Percentiles rank a stretch among this genome's conserved stretches.
phyloP scores from a whole-genome alignment of 139 green algal genomes.

The Chlorella sp. region DNA sequence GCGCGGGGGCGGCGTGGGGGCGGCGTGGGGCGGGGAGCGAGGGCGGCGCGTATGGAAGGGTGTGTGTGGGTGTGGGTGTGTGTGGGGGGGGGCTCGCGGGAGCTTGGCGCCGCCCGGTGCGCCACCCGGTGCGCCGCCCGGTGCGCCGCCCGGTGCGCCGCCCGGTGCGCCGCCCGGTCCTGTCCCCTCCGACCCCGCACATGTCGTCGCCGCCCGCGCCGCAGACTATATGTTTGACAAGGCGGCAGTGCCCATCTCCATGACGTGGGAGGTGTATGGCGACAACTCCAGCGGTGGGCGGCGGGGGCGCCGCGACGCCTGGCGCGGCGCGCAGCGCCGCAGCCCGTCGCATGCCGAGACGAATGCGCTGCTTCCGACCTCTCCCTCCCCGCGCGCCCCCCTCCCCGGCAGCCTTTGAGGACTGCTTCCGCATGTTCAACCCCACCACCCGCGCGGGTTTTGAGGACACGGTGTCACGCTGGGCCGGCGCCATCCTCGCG shows the following conservation, averaged over 20 bases:
- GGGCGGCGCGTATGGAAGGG: too few relatives aligned
- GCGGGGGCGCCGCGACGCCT: neutral
- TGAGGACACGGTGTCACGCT: conserved; percentile 49
- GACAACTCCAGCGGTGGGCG: conserved; percentile 50
- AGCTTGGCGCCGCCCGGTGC: too few relatives aligned
- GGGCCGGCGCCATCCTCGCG: conserved; percentile 63
- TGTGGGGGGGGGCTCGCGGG: too few relatives aligned
- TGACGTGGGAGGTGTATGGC: conserved; percentile 98
- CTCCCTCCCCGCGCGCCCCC: neutral
- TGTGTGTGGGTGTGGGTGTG: too few relatives aligned
- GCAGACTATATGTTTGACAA: conserved; percentile 95
- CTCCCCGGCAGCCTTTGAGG: conserved; percentile 65
- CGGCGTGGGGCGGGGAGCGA: too few relatives aligned
- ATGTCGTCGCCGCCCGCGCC: too few relatives aligned
- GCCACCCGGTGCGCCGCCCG: too few relatives aligned
- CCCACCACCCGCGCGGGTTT: conserved; percentile 59
- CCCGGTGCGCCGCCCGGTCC: too few relatives aligned
- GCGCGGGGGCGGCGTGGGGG: too few relatives aligned
- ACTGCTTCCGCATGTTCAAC: conserved; percentile 99
- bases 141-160: too few relatives aligned
- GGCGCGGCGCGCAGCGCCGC: neutral
- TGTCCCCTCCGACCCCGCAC: too few relatives aligned
- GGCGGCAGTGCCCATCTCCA: conserved; percentile 76
- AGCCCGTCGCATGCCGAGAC: neutral
- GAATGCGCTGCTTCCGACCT: neutral